Evolutionary conservation across 441 rosid genomes (phyloP).

Genomic region (Francoa sonchifolia): DNA sequence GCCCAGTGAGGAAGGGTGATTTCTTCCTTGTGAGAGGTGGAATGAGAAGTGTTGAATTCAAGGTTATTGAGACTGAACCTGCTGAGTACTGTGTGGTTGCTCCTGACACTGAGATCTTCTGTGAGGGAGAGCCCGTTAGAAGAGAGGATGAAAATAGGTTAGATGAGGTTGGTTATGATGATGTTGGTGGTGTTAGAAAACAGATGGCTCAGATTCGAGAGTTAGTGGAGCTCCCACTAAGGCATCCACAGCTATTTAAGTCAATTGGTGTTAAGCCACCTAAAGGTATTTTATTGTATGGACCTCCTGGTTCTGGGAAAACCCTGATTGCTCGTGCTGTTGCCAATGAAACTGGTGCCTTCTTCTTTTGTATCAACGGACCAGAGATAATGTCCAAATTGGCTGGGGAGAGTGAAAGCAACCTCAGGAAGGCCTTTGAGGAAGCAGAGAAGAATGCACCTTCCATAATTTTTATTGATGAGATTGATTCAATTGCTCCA

Average conservation of each 20-base stretch:
- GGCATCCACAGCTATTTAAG: constrained; percentile 10
- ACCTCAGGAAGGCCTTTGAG: constrained; percentile 10
- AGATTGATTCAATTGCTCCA: constrained; percentile 11
- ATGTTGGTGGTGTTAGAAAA: constrained; percentile 13
- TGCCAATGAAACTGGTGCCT: no score
- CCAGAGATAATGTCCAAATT: constrained; percentile 11
- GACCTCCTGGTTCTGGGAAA: no score
- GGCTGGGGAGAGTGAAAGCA: constrained; percentile 14
- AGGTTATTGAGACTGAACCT: constrained; percentile 10
- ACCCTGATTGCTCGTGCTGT: no score
- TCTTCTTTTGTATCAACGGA: no score
- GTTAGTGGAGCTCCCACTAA: constrained; percentile 9
- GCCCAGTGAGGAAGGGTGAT: constrained; percentile 12
- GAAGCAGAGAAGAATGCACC: constrained; percentile 12
- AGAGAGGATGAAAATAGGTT: constrained; percentile 10
- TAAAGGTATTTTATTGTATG: constrained; percentile 9
- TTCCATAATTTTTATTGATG: constrained; percentile 9
- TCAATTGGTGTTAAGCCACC: constrained; percentile 13
- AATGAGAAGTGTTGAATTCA: constrained; percentile 12
- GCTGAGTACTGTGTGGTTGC: constrained; percentile 14
- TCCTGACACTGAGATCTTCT: constrained; percentile 12
- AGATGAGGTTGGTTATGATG: constrained; percentile 14
- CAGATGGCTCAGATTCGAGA: constrained; percentile 14
- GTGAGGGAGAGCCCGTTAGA: constrained; percentile 10
- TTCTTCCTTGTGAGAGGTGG: constrained; percentile 11